Percentiles rank a stretch among this genome's conserved stretches.
phyloP scores from a whole-genome alignment of 2,329 filamentous ascomycete genomes.

The Seiridium cupressi region DNA sequence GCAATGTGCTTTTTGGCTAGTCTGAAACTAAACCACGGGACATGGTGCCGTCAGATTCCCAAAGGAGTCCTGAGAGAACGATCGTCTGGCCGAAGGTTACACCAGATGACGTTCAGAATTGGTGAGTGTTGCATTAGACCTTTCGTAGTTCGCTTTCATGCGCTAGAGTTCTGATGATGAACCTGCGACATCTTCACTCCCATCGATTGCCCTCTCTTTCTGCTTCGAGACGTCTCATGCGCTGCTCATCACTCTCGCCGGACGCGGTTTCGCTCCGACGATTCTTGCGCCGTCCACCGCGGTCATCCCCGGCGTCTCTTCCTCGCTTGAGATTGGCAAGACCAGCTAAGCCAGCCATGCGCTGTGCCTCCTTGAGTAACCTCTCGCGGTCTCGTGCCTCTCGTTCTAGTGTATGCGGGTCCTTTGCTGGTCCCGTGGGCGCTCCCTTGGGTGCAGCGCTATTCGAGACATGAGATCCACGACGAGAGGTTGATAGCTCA shows the following conservation, averaged over 20 bases:
- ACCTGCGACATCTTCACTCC: constrained; percentile 28
- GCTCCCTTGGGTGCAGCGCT: constrained; percentile 18
- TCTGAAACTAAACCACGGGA: too few species aligned
- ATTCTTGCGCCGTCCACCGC: constrained; percentile 44
- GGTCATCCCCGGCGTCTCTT: constrained; percentile 39
- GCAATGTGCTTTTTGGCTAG: too few species aligned
- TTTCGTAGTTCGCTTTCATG: too few species aligned
- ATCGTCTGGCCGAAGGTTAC: too few species aligned
- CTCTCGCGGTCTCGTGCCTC: constrained; percentile 66
- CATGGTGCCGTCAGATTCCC: too few species aligned
- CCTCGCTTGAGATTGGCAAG: constrained; percentile 48
- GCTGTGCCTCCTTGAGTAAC: constrained; percentile 66
- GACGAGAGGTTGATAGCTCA: constrained; percentile 26
- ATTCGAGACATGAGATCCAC: constrained; percentile 33
- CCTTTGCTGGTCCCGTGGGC: constrained; percentile 30
- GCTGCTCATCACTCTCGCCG: constrained; percentile 47
- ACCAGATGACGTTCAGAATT: too few species aligned
- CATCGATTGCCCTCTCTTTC: constrained; percentile 57
- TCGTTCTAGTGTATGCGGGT: constrained; percentile 69
- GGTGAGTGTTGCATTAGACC: too few species aligned
- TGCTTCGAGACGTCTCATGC: constrained; percentile 54
- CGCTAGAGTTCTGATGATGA: too few species aligned
- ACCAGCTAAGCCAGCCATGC: constrained; percentile 54
- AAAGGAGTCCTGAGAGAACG: too few species aligned
- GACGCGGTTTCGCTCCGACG: constrained; percentile 47